These are phyloP conservation scores for Diaporthe humulicola DNA, from an alignment of 2,329 filamentous ascomycete genomes.

Conservation along the genomic window DNA sequence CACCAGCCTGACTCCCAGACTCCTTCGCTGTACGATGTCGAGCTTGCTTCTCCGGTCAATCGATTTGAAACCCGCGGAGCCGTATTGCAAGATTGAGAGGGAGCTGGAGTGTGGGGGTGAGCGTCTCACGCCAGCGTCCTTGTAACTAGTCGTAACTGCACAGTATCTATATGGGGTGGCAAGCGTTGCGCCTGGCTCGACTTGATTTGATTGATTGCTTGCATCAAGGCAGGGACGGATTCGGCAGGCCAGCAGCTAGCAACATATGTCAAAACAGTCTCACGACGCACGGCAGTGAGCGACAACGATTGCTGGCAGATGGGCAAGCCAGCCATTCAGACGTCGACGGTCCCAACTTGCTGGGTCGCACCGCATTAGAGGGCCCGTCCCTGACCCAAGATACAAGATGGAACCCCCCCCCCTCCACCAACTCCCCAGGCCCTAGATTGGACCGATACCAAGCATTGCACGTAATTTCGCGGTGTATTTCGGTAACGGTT, in stretches of 20 bases:
- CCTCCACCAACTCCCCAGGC: too few species aligned
- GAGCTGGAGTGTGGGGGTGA: constrained; percentile 7
- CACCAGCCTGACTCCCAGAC: not conserved
- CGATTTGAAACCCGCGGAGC: constrained; percentile 11
- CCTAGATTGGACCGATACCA: constrained; percentile 19
- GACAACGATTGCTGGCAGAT: not conserved
- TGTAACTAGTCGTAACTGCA: not conserved
- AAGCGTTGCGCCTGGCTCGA: constrained; percentile 24
- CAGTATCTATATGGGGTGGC: not conserved
- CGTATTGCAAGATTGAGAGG: constrained; percentile 2
- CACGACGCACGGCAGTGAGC: constrained; percentile 32
- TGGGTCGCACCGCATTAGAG: constrained; percentile 32
- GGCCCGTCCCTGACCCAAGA: constrained; percentile 13
- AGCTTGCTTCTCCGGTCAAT: constrained; percentile 9
- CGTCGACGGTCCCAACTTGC: constrained; percentile 9
- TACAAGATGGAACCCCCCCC: not conserved
- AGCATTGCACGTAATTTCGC: constrained; percentile 14
- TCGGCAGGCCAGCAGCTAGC: constrained; percentile 9
- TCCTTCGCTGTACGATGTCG: not conserved
- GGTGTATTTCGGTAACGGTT: not conserved
- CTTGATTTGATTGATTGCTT: constrained; percentile 30
- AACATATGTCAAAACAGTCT: constrained; percentile 34
- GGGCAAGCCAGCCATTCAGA: constrained; percentile 1
- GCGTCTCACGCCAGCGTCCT: not conserved
- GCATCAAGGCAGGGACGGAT: not conserved